Evolutionary conservation across 805 yeast genomes (phyloP), one percentile per base, ranked within the genome.

Genomic region (Metschnikowia corniflorae): DNA sequence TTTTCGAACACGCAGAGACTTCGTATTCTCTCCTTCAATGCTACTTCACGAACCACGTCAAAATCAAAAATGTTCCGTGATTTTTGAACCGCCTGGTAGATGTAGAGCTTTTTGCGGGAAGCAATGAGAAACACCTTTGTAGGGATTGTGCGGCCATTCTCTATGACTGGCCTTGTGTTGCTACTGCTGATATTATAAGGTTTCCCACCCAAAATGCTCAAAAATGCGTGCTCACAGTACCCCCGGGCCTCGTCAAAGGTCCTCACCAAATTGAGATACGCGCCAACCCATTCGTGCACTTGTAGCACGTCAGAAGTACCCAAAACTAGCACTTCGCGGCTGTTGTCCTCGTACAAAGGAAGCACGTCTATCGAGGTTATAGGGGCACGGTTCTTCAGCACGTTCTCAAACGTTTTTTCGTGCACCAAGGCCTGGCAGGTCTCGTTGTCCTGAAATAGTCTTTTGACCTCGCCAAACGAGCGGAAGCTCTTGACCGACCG

Each of bases 21-120:
- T 36, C 44, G 53, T 9, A 64, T 46, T 26, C 58, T 53, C 16
- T 67, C 72, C 33, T 60, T 64, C 29, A 65, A 35, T 2, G 41
- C 10, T 4, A 53, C 42, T 3, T 52, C 39, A 30, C 49, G 51
- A 7, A 30, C 46, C 31, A 62, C 55, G 21, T 47, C 47, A 33
- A 62, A 57, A 21, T 47, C 60, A 17, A 57, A 45, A 4, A 64
- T 43, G 30, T 65, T 65, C 21, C 67, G 42, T 6, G 66, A 40
- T 37, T 55, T 55, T 17, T 54, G 57, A 4, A 50, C 47, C 29
- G 63, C 49, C 26, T 55, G 47, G 39, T 53, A 57, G 0, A 64
- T 39, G 16, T 48, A 23, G 2, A 67, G 36, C 34, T 55, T 59
- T 52, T 63, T 64, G 42, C 54, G 61, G 9, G 54, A 40, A 1